Conservation (phyloP, 257 asterid genomes). For the Solanum tarapatanum region DNA sequence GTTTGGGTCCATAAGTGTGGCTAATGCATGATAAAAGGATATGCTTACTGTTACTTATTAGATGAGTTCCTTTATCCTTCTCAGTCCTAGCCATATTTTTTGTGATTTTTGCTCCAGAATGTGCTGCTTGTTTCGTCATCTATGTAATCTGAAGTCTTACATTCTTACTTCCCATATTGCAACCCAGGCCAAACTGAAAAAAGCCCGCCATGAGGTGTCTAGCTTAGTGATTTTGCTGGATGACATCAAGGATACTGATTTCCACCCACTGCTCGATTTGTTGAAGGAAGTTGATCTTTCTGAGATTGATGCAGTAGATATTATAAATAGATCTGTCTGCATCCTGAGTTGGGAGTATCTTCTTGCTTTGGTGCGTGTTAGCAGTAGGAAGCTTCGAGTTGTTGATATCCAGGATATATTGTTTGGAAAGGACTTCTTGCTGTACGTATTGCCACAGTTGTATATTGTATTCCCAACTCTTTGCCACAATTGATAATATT, state of each 20-base stretch:
- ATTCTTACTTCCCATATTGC: conserved; percentile 6
- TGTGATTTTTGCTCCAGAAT: not conserved
- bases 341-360: conserved; percentile 48
- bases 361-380: conserved; percentile 50
- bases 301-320: conserved; percentile 83
- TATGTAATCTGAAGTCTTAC: not conserved
- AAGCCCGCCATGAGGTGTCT: conserved; percentile 42
- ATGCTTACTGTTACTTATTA: not conserved
- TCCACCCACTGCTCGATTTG: conserved; percentile 52
- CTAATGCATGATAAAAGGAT: not conserved
- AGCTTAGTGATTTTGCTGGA: conserved; percentile 47
- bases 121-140: not conserved
- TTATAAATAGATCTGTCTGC: conserved; percentile 57
- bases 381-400: conserved; percentile 59
- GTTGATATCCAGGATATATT: conserved; percentile 76
- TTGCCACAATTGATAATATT: not conserved
- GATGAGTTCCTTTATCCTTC: not conserved
- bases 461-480: not conserved
- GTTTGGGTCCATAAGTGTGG: not conserved
- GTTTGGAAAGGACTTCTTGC: conserved; percentile 68
- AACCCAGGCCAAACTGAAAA: conserved; percentile 63
- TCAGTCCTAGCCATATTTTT: not conserved
- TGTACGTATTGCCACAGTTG: conserved; percentile 37
- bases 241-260: conserved; percentile 59
- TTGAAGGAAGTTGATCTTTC: conserved; percentile 53